These are phyloP conservation scores for Nicotiana otophora DNA, from an alignment of 257 asterid genomes.

Conservation along the genomic window DNA sequence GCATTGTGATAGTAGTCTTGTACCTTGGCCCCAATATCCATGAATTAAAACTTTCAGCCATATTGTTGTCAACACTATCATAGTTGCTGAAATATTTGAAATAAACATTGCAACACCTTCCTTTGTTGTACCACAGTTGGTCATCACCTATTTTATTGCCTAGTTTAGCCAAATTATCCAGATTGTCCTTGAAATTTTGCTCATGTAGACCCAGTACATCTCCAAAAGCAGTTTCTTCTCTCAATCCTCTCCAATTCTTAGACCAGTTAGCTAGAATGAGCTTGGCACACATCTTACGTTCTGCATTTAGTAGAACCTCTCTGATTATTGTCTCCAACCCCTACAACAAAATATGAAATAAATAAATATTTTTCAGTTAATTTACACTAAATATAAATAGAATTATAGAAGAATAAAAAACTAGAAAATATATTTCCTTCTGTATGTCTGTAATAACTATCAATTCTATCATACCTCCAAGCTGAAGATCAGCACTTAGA, in stretches of 20 bases:
- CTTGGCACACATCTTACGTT: no score
- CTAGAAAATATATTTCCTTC: background rate
- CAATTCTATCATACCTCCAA: background rate
- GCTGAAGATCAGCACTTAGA: background rate
- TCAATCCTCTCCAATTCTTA: no score
- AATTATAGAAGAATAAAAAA: no score
- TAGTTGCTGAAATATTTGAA: background rate
- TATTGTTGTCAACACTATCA: background rate
- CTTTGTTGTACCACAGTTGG: background rate
- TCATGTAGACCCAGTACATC: background rate
- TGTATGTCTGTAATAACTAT: background rate
- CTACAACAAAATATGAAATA: background rate
- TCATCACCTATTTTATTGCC: background rate
- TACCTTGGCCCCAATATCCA: background rate
- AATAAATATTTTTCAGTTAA: no score
- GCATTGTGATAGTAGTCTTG: background rate
- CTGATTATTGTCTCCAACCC: background rate
- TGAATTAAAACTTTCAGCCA: background rate
- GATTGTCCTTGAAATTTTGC: background rate
- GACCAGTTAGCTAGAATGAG: no score
- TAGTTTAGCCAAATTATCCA: background rate
- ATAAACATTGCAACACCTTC: background rate
- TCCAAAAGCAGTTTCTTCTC: no score
- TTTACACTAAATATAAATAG: no score
- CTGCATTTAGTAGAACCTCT: no score